phyloP scores from a whole-genome alignment of 2,329 filamentous ascomycete genomes.

The Didymella exigua region DNA sequence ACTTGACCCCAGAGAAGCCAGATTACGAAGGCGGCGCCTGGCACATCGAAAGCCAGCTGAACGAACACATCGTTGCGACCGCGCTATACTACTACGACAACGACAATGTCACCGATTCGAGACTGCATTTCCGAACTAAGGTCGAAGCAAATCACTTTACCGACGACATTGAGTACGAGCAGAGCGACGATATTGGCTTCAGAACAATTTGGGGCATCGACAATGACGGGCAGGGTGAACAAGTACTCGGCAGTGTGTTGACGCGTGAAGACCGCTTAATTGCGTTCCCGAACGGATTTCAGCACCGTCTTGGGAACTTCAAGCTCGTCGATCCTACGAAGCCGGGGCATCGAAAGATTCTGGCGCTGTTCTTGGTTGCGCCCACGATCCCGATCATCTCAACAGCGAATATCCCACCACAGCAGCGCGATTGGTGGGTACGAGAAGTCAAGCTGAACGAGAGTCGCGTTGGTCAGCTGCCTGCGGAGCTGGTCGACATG shows the following conservation, averaged over 20 bases:
- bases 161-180: conserved; percentile 8
- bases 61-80: conserved; percentile 68
- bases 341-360: conserved; percentile 61
- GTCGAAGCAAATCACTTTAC: neutral
- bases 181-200: conserved; percentile 5
- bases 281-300: conserved; percentile 58
- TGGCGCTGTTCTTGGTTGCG: conserved; percentile 65
- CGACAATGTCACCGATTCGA: conserved; percentile 60
- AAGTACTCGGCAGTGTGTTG: conserved; percentile 55
- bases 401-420: conserved; percentile 57
- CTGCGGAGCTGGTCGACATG: conserved; percentile 20
- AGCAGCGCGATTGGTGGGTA: conserved; percentile 53
- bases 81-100: conserved; percentile 66
- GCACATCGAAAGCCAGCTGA: conserved; percentile 57
- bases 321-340: conserved; percentile 55
- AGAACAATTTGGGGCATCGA: conserved; percentile 4
- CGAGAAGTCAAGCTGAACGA: conserved; percentile 1
- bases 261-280: conserved; percentile 57
- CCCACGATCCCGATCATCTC: conserved; percentile 58
- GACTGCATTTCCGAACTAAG: conserved; percentile 27
- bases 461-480: conserved; percentile 8
- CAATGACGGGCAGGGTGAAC: conserved; percentile 23
- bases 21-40: conserved; percentile 59
- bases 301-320: conserved; percentile 48
- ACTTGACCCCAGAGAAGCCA: conserved; percentile 63